phyloP scores from a whole-genome alignment of 2,329 filamentous ascomycete genomes.

The Gnomoniopsis smithogilvyi region DNA sequence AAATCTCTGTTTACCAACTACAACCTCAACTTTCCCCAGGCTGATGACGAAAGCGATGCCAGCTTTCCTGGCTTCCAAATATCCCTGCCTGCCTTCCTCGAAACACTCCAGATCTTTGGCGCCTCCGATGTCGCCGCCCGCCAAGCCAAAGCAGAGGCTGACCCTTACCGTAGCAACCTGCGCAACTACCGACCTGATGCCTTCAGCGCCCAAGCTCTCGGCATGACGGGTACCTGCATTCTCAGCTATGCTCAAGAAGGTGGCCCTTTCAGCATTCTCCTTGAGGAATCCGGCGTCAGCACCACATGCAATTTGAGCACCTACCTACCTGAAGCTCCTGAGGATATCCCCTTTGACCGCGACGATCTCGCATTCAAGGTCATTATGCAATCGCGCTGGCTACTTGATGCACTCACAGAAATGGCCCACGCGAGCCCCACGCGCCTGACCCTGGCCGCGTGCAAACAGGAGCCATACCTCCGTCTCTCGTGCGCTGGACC shows the following conservation, averaged over 20 bases:
- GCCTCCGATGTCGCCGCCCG: constrained; percentile 67
- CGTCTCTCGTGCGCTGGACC: constrained; percentile 65
- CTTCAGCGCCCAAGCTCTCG: constrained; percentile 79
- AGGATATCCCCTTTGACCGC: constrained; percentile 86
- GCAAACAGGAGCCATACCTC: constrained; percentile 65
- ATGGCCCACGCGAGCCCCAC: constrained; percentile 68
- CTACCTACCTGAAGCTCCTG: constrained; percentile 70
- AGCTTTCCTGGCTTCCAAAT: constrained; percentile 75
- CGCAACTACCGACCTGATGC: constrained; percentile 65
- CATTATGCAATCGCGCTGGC: constrained; percentile 79
- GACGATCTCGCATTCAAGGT: constrained; percentile 83
- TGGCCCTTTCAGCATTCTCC: constrained; percentile 75
- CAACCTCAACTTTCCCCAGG: constrained; percentile 55
- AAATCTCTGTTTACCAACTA: constrained; percentile 87
- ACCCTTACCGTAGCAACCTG: constrained; percentile 59
- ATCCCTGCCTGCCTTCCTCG: constrained; percentile 80
- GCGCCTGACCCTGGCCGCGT: constrained; percentile 65
- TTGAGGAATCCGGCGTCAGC: constrained; percentile 82
- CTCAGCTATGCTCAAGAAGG: constrained; percentile 74
- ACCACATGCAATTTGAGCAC: constrained; percentile 89
- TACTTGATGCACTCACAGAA: constrained; percentile 70
- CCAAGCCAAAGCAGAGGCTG: constrained; percentile 55
- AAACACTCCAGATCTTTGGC: constrained; percentile 93
- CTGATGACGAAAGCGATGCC: constrained; percentile 35
- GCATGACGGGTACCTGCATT: constrained; percentile 81